phyloP scores from a whole-genome alignment of 768 basidiomycete species.

The Lentinula lateritia region DNA sequence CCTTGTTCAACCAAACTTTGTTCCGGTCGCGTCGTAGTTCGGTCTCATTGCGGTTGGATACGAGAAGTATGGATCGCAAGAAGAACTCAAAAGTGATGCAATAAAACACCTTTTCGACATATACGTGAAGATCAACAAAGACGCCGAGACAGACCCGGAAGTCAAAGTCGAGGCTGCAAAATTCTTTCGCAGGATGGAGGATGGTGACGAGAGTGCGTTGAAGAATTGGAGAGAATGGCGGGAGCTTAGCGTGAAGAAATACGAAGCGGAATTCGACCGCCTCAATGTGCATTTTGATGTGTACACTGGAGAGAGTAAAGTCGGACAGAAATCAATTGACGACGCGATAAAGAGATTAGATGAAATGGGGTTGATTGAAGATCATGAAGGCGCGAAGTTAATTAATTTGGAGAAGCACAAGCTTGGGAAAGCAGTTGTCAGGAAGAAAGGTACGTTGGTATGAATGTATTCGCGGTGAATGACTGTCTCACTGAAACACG shows the following conservation, averaged over 20 bases:
- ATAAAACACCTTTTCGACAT: conserved; percentile 94
- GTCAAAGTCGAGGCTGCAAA: conserved; percentile 74
- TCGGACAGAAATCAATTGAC: conserved; percentile 68
- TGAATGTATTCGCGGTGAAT: not conserved
- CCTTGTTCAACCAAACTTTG: not conserved
- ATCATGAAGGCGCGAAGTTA: conserved; percentile 76
- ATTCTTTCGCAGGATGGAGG: conserved; percentile 95
- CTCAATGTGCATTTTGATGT: conserved; percentile 90
- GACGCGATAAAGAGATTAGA: conserved; percentile 64
- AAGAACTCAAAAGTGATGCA: conserved; percentile 77
- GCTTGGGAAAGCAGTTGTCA: conserved; percentile 83
- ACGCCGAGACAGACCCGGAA: conserved; percentile 63
- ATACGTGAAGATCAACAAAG: conserved; percentile 91
- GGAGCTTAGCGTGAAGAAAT: conserved; percentile 84
- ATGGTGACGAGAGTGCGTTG: conserved; percentile 81
- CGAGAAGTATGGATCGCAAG: conserved; percentile 85
- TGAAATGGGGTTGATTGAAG: conserved; percentile 69
- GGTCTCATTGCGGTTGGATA: conserved; percentile 89
- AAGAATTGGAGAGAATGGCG: conserved; percentile 92
- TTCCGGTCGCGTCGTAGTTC: conserved; percentile 38
- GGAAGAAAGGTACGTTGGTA: conserved; percentile 64
- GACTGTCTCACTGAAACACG: not conserved
- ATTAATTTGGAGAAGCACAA: conserved; percentile 89
- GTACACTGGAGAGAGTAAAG: conserved; percentile 87
- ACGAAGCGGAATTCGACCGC: conserved; percentile 80